Evolutionary conservation across 768 basidiomycete genomes (phyloP).

Genomic region (Russula sp.): DNA sequence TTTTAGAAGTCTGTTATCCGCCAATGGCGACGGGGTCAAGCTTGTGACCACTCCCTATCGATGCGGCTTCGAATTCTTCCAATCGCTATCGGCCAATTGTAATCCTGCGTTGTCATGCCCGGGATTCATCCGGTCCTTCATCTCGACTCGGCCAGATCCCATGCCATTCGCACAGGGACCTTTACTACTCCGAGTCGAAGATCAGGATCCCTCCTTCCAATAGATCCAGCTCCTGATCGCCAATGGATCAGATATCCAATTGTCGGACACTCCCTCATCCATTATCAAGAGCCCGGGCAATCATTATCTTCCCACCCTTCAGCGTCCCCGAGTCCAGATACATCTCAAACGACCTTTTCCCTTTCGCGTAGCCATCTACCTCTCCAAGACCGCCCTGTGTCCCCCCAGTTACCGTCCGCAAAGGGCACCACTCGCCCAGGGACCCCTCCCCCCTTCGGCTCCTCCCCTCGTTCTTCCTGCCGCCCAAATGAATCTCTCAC

Average conservation of each 20-base stretch:
- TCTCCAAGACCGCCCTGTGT: neutral
- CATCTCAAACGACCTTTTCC: neutral
- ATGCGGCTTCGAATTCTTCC: too few species aligned
- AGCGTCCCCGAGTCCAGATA: neutral
- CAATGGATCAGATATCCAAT: neutral
- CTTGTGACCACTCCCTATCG: too few species aligned
- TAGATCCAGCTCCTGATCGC: neutral
- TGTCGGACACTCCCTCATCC: neutral
- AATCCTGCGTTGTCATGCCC: too few species aligned
- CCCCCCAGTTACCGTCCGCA: neutral
- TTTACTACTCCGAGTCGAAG: too few species aligned
- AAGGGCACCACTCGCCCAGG: constrained; percentile 1
- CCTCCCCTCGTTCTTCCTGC: constrained; percentile 10
- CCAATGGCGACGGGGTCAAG: too few species aligned
- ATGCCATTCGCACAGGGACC: too few species aligned
- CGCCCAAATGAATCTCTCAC: constrained; percentile 10
- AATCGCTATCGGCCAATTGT: too few species aligned
- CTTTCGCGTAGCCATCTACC: neutral
- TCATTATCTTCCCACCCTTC: neutral
- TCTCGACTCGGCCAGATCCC: too few species aligned
- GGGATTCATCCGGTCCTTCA: too few species aligned
- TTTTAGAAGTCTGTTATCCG: too few species aligned
- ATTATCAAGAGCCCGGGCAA: neutral
- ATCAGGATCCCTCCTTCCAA: neutral
- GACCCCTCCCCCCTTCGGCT: neutral